Evolutionary conservation across 495 filamentous ascomycete species (phyloP).

Genomic region (Glarea lozoyensis): DNA sequence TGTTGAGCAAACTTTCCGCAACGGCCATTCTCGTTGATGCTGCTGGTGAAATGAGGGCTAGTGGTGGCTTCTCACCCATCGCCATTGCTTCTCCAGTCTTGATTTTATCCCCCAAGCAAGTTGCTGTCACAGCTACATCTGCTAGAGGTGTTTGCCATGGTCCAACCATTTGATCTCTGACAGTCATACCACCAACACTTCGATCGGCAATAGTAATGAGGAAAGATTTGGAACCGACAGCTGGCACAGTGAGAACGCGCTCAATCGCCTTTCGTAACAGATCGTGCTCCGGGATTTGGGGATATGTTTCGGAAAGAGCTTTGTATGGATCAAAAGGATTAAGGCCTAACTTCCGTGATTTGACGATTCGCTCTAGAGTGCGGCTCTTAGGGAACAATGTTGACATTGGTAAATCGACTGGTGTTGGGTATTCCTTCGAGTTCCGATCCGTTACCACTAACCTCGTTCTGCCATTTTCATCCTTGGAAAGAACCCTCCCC

Average conservation of each 20-base stretch:
- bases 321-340: conserved; percentile 59
- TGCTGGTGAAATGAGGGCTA: conserved; percentile 83
- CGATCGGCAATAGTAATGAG: conserved; percentile 94
- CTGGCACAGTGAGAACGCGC: conserved; percentile 72
- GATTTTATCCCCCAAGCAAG: conserved; percentile 52
- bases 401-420: conserved; percentile 87
- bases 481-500: conserved; percentile 61
- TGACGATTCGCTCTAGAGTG: conserved; percentile 72
- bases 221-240: conserved; percentile 93
- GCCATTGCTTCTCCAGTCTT: conserved; percentile 91
- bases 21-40: conserved; percentile 97
- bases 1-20: conserved; percentile 85
- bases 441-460: conserved; percentile 79
- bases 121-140: conserved; percentile 85
- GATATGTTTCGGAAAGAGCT: conserved; percentile 31
- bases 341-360: conserved; percentile 59
- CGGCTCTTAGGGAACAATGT: conserved; percentile 87
- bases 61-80: conserved; percentile 87
- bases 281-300: conserved; percentile 45
- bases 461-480: conserved; percentile 51
- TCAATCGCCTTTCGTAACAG: conserved; percentile 67
- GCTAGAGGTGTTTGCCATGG: conserved; percentile 94
- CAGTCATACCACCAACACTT: conserved; percentile 80
- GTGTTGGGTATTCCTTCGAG: conserved; percentile 61
- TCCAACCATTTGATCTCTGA: conserved; percentile 92